Evolutionary conservation across 176 grass and related monocot species (phyloP), one percentile per base, ranked within the genome.

Genomic region (Urochloa ruziziensis): DNA sequence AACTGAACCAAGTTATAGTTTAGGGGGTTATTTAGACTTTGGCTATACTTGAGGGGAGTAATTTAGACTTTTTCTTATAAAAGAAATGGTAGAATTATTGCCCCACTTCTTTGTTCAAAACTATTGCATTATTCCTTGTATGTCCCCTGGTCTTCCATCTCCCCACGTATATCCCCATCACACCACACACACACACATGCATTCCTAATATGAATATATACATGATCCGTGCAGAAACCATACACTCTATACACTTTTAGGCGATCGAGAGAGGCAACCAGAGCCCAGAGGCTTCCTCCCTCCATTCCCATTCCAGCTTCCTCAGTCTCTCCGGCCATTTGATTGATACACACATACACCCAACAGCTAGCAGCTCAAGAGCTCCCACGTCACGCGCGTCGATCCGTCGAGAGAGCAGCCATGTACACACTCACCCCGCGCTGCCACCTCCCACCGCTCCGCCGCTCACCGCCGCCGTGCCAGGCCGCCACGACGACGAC

Each of bases 381-480:
- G 64, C 35, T 57, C 23, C 9, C 67, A 34, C 30, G 17, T 18
- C 54, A 79, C 52, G 47, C 60, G 43, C 69, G 25, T 6, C 29
- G 25, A 62, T 7, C 10, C n/a, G n/a, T n/a, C n/a, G 2, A 1
- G 0, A 23, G 19, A 19, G 17, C 21, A 27, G 46, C 72, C 64
- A 95, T 95, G 92, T 90, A 90, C 46, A 23, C 79, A 30, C 58
- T 93, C 49, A 91, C 82, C 1, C 84, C 89, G 2, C 85, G 77
- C 70, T 84, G 82, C 78, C 82, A 78, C 28, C 61, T 89, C 48
- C 80, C 74, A 27, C 74, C 49, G 6, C 80, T 62, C 35, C 80
- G 57, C 23, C 77, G 61, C 12, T 57, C 68, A 25, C 15, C 69
- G 44, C 15, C 37, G 14, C 82, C 75, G 52, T 91, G 80, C 73